These are phyloP conservation scores for Zygoascus ofunaensis DNA, from an alignment of 805 yeast genomes.

Conservation along the genomic window DNA sequence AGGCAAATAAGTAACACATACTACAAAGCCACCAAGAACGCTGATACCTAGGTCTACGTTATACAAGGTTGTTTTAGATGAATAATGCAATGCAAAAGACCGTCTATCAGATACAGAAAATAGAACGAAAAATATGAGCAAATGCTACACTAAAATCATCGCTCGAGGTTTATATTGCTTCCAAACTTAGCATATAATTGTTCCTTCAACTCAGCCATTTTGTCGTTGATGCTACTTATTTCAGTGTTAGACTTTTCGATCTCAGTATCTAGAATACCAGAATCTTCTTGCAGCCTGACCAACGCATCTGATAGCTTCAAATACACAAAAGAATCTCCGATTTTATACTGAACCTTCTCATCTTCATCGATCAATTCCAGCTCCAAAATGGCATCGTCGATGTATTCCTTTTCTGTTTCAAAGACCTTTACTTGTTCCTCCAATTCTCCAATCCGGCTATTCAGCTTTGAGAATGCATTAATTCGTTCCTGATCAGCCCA, in stretches of 20 bases:
- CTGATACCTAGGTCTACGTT: too few relatives aligned
- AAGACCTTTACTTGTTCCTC: slow-evolving; percentile 40
- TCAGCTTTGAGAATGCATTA: slow-evolving; percentile 78
- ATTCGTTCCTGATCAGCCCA: slow-evolving; percentile 86
- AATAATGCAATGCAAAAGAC: too few relatives aligned
- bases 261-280: slow-evolving; percentile 34
- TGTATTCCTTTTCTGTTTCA: slow-evolving; percentile 69
- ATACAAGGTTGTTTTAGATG: too few relatives aligned
- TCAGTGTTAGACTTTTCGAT: neutral
- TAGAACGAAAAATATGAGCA: too few relatives aligned
- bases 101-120: too few relatives aligned
- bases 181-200: slow-evolving; percentile 86
- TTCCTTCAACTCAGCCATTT: slow-evolving; percentile 54
- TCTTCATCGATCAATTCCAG: slow-evolving; percentile 70
- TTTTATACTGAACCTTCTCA: slow-evolving; percentile 44
- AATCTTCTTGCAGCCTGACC: slow-evolving; percentile 56
- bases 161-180: slow-evolving; percentile 74
- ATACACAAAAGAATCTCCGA: slow-evolving; percentile 74
- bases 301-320: slow-evolving; percentile 59
- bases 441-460: slow-evolving; percentile 56
- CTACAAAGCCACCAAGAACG: too few relatives aligned
- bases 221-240: slow-evolving; percentile 34
- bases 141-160: slow-evolving; percentile 30
- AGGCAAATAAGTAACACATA: too few relatives aligned
- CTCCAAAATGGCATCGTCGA: slow-evolving; percentile 79